Base-by-base conservation (phyloP, 1,139 yeast species). In the Wickerhamomyces sp. region DNA sequence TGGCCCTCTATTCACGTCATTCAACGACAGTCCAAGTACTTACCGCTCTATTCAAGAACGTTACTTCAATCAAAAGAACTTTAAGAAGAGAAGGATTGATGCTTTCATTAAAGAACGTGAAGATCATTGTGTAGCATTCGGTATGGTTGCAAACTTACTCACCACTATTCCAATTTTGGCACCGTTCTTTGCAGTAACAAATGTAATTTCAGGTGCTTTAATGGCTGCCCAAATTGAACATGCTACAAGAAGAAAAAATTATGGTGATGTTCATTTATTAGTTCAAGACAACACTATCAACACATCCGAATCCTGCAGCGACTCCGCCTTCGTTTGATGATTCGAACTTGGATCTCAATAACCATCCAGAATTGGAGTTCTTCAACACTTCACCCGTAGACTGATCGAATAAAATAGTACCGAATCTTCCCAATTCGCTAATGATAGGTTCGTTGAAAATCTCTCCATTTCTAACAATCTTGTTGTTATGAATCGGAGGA, bases 251-350 rank as follows among this genome's bases (percentile, higher is more conserved):
- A 28, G 35, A 21, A 20, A 28, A 12, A 21, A 22, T 8, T 21
- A 22, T 20, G 8, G 13, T 10, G 23, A 20, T 15, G 12, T 25
- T 25, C n/a, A 19, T 28, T 13, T 29, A 18, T 28, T 35, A 35
- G 12, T 37, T 31, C 12, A 69, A 49, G 25, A 64, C 61, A 23
- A 75, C 66, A 51, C 89, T 84, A 59, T 91, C 98, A 35, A 91
- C 87, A 59, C 96, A 88, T 10, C 97, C 98, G 61, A 85, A 91
- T 0, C 98, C 98, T 12, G 98, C 97, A 21, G 97, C 97, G 23
- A 91, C 96, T 25, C 98, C 98, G 32, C 98, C 98, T 64, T 91
- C 98, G 59, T 91, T 79, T 37, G 95, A 83, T 3, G 82, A 67
- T 46, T 86, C 81, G 40, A 88, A 75, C 59, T 91, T 91, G 3